Evolutionary conservation across 2,329 filamentous ascomycete species (phyloP).

Genomic region (Hymenoscyphus repandus): DNA sequence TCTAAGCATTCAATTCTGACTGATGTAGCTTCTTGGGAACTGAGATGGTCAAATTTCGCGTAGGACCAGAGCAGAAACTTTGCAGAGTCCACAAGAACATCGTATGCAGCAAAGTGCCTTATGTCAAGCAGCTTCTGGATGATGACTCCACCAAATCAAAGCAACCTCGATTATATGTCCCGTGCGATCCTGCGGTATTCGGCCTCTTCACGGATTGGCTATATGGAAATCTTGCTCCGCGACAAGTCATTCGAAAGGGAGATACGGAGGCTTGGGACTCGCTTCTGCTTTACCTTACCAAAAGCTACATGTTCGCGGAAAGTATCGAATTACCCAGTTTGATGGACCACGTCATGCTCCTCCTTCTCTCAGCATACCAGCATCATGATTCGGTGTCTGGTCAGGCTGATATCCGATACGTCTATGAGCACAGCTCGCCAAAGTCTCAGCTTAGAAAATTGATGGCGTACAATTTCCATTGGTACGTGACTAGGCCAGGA

Average conservation of each 20-base stretch:
- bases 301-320: neutral
- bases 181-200: neutral
- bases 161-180: neutral
- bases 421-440: neutral
- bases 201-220: slow-evolving; percentile 1
- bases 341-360: neutral
- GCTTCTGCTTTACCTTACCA: neutral
- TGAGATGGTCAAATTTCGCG: neutral
- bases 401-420: neutral
- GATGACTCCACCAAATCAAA: slow-evolving; percentile 8
- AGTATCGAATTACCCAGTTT: neutral
- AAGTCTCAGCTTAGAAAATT: neutral
- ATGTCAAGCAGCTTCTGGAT: slow-evolving; percentile 16
- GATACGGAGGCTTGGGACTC: too few species aligned
- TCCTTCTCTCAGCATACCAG: too few species aligned
- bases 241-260: neutral
- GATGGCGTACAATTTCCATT: neutral
- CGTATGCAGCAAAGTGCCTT: slow-evolving; percentile 6
- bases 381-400: neutral
- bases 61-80: neutral
- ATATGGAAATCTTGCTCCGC: neutral
- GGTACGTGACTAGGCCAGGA: too few species aligned
- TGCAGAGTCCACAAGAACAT: slow-evolving; percentile 14
- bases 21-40: neutral
- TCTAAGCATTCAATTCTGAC: neutral